Conservation (phyloP, 2,329 filamentous ascomycete genomes). For the Cladosporium sp. region DNA sequence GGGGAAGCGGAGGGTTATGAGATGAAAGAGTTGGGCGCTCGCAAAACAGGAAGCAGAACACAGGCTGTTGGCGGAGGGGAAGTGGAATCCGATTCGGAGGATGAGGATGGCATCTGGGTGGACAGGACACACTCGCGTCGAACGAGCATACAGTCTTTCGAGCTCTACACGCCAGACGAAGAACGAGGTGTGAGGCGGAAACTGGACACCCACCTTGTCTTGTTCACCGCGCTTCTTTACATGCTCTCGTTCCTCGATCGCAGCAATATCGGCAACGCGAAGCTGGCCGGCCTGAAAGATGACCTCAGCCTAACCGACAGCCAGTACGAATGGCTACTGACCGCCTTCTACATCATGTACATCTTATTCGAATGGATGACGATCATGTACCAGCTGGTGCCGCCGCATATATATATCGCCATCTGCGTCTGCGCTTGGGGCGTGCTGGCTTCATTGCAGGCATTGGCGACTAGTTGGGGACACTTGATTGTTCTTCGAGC, state of each 20-base stretch:
- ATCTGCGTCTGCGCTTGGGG: slow-evolving; percentile 75
- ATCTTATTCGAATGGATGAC: slow-evolving; percentile 65
- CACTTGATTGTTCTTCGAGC: slow-evolving; percentile 59
- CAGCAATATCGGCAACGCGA: slow-evolving; percentile 51
- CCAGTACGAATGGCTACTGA: slow-evolving; percentile 60
- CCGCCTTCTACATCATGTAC: slow-evolving; percentile 62
- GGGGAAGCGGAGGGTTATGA: slow-evolving; percentile 23
- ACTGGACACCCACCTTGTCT: slow-evolving; percentile 71
- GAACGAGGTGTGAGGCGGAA: slow-evolving; percentile 50
- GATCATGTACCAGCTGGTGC: slow-evolving; percentile 51
- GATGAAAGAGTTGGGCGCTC: slow-evolving; percentile 19
- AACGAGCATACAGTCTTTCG: slow-evolving; percentile 40
- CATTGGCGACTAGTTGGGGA: slow-evolving; percentile 43
- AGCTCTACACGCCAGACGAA: slow-evolving; percentile 63
- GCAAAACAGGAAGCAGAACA: slow-evolving; percentile 1
- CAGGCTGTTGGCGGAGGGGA: neutral
- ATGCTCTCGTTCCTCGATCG: slow-evolving; percentile 82
- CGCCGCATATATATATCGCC: slow-evolving; percentile 59
- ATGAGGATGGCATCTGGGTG: slow-evolving; percentile 14
- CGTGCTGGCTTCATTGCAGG: slow-evolving; percentile 68
- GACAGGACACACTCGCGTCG: slow-evolving; percentile 1
- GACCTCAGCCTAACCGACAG: slow-evolving; percentile 52
- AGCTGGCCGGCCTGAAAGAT: slow-evolving; percentile 53
- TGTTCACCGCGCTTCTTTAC: slow-evolving; percentile 79
- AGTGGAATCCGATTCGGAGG: slow-evolving; percentile 25